Percentiles rank a stretch among this genome's conserved stretches.
These are phyloP conservation scores for Annulohypoxylon maeteangense DNA, from an alignment of 495 filamentous ascomycete species.

Conservation along the genomic window DNA sequence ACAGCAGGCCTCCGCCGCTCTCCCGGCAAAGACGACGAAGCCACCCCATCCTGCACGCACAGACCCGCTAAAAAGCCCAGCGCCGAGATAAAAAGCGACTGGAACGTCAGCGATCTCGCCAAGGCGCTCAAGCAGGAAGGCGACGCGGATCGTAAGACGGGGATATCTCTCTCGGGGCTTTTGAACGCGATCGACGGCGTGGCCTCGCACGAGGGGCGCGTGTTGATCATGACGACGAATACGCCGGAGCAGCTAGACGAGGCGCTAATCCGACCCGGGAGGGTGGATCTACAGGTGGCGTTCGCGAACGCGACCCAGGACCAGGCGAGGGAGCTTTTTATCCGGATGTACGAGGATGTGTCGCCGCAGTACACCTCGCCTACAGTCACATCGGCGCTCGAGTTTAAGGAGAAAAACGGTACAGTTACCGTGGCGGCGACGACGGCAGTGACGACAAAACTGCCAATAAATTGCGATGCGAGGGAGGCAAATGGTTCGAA, in stretches of 20 bases:
- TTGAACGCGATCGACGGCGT: constrained; percentile 90
- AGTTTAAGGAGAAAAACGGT: no score
- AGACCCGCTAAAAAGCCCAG: constrained; percentile 4
- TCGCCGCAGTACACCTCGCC: neutral
- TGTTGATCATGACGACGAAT: constrained; percentile 89
- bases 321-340: constrained; percentile 75
- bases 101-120: constrained; percentile 51
- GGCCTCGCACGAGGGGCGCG: constrained; percentile 79
- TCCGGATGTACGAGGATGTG: constrained; percentile 71
- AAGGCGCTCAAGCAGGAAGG: constrained; percentile 49
- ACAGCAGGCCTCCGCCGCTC: constrained; percentile 69
- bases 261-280: constrained; percentile 78
- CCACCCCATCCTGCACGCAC: constrained; percentile 3
- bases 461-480: neutral
- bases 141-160: constrained; percentile 48
- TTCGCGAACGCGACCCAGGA: constrained; percentile 72
- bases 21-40: constrained; percentile 19
- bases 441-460: neutral
- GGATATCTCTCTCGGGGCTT: constrained; percentile 77
- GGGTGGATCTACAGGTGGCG: constrained; percentile 76
- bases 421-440: neutral
- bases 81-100: constrained; percentile 22
- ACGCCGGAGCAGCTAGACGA: constrained; percentile 77
- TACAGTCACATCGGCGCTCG: no score
- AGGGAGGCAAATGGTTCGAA: neutral